Conservation (phyloP, 2,329 filamentous ascomycete species). For the Xylaria sp. region DNA sequence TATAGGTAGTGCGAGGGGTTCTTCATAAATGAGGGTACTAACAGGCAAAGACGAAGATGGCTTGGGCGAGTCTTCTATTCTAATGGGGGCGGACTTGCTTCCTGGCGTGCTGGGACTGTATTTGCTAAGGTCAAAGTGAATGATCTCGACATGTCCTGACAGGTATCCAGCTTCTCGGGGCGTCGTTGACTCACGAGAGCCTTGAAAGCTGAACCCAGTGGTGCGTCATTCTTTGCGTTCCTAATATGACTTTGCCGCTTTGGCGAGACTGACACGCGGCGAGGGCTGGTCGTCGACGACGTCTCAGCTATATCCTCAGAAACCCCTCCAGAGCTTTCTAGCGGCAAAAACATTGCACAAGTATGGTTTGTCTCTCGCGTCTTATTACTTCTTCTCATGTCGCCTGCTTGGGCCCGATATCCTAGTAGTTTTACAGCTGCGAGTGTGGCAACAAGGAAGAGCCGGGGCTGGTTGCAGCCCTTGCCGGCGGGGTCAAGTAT, state of each 20-base stretch:
- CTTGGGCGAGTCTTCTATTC: slow-evolving; percentile 28
- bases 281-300: not conserved
- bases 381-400: not conserved
- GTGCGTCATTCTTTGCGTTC: not conserved
- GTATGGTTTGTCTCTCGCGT: not conserved
- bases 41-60: not conserved
- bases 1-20: not conserved
- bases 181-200: not conserved
- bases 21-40: not conserved
- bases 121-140: slow-evolving; percentile 18
- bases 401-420: not conserved
- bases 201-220: not conserved
- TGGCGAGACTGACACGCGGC: not conserved
- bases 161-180: not conserved
- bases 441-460: not conserved
- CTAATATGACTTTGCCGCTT: not conserved
- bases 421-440: not conserved
- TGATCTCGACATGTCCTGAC: not conserved
- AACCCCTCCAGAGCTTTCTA: not conserved
- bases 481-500: slow-evolving; percentile 8
- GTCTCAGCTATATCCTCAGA: not conserved
- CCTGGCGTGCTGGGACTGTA: slow-evolving; percentile 17
- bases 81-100: slow-evolving; percentile 17
- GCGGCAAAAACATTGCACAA: not conserved
- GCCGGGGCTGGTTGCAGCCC: not conserved